Conservation (phyloP, 306 rosid genomes). For the Fragaria nilgerrensis region DNA sequence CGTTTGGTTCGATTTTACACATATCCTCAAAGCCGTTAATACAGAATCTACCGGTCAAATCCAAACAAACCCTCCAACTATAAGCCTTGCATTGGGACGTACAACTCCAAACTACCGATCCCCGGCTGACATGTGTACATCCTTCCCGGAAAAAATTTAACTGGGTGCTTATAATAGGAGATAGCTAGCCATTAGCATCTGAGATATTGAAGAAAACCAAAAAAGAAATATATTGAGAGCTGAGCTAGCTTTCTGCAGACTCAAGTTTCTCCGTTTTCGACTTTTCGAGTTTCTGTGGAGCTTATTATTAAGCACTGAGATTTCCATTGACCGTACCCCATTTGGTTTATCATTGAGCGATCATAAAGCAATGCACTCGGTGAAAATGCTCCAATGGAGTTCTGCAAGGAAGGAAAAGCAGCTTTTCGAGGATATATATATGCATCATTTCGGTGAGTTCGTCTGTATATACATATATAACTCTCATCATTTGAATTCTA, state of each 20-base stretch:
- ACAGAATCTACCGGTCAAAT: slow-evolving; percentile 45
- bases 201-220: neutral
- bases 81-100: slow-evolving; percentile 2
- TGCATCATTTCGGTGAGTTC: slow-evolving; percentile 15
- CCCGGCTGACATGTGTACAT: slow-evolving; percentile 3
- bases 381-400: neutral
- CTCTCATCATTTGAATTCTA: neutral
- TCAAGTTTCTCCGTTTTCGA: neutral
- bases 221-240: neutral
- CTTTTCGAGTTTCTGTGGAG: slow-evolving; percentile 3
- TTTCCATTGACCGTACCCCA: slow-evolving; percentile 33
- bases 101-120: neutral
- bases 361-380: slow-evolving; percentile 13
- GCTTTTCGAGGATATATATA: neutral
- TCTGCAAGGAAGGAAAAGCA: neutral
- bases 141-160: neutral
- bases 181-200: neutral
- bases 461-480: neutral
- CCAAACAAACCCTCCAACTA: slow-evolving; percentile 22
- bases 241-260: slow-evolving; percentile 1
- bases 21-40: slow-evolving; percentile 7
- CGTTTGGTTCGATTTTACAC: slow-evolving; percentile 33
- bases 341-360: slow-evolving; percentile 10
- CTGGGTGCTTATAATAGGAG: neutral
- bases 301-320: neutral